phyloP scores from a whole-genome alignment of 352 stramenopile genomes.

The Pythium sp. region DNA sequence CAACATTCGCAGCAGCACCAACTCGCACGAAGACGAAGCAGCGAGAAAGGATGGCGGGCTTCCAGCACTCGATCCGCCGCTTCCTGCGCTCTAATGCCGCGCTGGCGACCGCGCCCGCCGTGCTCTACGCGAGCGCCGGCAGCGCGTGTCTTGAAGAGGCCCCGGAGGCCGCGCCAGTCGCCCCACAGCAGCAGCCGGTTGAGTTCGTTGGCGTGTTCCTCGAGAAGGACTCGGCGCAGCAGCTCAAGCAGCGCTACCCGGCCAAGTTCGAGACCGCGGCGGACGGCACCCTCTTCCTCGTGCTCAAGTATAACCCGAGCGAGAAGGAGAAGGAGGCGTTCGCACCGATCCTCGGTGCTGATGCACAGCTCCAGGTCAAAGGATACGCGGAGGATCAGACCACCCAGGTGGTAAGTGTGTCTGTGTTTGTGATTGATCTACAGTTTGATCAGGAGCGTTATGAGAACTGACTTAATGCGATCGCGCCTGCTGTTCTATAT shows the following conservation, averaged over 20 bases:
- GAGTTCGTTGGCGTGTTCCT: conserved; percentile 83
- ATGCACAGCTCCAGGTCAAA: conserved; percentile 59
- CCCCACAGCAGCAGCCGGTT: conserved; percentile 23
- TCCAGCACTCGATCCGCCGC: conserved; percentile 16
- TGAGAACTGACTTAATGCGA: not conserved
- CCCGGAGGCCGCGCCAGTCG: not conserved
- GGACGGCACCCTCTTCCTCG: conserved; percentile 52
- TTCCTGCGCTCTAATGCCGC: conserved; percentile 17
- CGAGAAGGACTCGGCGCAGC: conserved; percentile 44
- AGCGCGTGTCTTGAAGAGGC: conserved; percentile 27
- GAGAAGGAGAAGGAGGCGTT: conserved; percentile 72
- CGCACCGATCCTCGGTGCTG: conserved; percentile 56
- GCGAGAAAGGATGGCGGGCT: conserved; percentile 7
- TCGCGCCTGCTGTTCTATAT: not conserved
- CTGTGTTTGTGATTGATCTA: too few species aligned
- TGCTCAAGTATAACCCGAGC: conserved; percentile 78
- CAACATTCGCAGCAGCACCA: not conserved
- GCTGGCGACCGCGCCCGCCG: conserved; percentile 18
- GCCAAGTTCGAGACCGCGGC: conserved; percentile 36
- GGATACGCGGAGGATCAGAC: conserved; percentile 63
- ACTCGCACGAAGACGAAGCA: not conserved
- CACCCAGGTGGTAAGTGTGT: conserved; percentile 42
- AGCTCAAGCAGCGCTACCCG: conserved; percentile 53
- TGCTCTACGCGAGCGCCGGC: conserved; percentile 19
- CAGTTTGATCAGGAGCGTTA: not conserved